A percentile compares a stretch with the other conserved stretches of the same genome.
These are phyloP conservation scores for Kodamaea hsintzibuensis DNA, from an alignment of 805 yeast species.

Conservation along the genomic window DNA sequence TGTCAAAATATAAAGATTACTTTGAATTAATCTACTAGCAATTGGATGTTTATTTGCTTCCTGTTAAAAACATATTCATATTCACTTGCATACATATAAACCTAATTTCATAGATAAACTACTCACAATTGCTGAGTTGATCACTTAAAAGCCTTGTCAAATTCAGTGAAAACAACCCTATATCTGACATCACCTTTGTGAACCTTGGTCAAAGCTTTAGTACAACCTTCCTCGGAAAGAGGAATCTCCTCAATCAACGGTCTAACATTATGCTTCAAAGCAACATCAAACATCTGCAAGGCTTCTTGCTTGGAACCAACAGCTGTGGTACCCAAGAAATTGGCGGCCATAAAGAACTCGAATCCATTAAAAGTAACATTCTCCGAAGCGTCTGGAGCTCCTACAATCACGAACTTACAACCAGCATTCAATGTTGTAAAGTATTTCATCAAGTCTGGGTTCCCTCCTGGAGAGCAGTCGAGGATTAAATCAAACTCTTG, in stretches of 20 bases:
- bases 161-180: conserved; percentile 60
- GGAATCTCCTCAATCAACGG: conserved; percentile 39
- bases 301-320: conserved; percentile 38
- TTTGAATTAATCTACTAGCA: no score
- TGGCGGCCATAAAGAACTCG: conserved; percentile 26
- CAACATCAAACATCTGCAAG: conserved; percentile 35
- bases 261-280: conserved; percentile 34
- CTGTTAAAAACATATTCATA: no score
- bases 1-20: no score
- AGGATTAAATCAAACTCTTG: conserved; percentile 47
- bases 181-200: conserved; percentile 36
- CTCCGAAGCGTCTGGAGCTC: conserved; percentile 27
- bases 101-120: no score
- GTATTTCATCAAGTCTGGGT: conserved; percentile 18
- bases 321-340: conserved; percentile 28
- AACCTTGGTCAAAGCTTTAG: conserved; percentile 32
- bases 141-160: conserved; percentile 43
- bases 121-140: no score
- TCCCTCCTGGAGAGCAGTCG: conserved; percentile 45
- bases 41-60: no score
- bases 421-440: conserved; percentile 22
- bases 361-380: conserved; percentile 21
- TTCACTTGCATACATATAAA: no score
- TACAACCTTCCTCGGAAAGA: conserved; percentile 30
- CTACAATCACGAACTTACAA: conserved; percentile 27